Evolutionary conservation across 208 protist species (phyloP).

Genomic region (Leishmania amazonensis): DNA sequence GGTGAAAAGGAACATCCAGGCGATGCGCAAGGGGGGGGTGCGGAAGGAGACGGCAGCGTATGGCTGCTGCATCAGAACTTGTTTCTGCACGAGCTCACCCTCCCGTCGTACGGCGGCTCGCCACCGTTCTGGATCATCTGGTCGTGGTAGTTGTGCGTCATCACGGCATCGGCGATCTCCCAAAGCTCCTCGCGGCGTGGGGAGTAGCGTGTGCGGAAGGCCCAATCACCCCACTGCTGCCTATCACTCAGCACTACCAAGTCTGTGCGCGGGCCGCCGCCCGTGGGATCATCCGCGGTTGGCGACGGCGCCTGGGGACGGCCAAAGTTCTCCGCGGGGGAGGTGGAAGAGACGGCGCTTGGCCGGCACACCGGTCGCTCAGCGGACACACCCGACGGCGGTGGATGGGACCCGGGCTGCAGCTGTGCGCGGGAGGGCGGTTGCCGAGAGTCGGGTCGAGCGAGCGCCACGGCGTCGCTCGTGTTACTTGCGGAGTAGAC

Average conservation of each 20-base stretch:
- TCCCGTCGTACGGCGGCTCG: background rate
- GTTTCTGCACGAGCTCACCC: background rate
- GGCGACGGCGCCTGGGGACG: background rate
- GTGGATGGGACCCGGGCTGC: background rate
- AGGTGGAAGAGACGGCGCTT: background rate
- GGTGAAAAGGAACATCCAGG: background rate
- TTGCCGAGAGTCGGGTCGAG: background rate
- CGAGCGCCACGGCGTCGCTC: background rate
- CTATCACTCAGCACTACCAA: constrained; percentile 24
- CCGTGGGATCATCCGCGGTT: background rate
- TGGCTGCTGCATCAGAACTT: background rate
- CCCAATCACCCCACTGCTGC: constrained; percentile 24
- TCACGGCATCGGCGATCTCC: constrained; percentile 44
- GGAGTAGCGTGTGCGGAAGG: constrained; percentile 31
- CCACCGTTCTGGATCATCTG: background rate
- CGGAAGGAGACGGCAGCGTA: background rate
- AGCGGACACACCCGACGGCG: too few species aligned
- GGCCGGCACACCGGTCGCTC: background rate
- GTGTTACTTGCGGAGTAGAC: background rate
- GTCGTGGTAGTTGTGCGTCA: constrained; percentile 37
- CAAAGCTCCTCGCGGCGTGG: constrained; percentile 53
- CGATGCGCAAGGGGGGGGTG: background rate
- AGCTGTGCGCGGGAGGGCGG: background rate
- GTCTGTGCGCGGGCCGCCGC: constrained; percentile 12
- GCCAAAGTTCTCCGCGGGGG: background rate